A percentile compares a stretch with the other conserved stretches of the same genome.
Conservation (phyloP, 2,329 filamentous ascomycete genomes). For the Neonectria sp. region DNA sequence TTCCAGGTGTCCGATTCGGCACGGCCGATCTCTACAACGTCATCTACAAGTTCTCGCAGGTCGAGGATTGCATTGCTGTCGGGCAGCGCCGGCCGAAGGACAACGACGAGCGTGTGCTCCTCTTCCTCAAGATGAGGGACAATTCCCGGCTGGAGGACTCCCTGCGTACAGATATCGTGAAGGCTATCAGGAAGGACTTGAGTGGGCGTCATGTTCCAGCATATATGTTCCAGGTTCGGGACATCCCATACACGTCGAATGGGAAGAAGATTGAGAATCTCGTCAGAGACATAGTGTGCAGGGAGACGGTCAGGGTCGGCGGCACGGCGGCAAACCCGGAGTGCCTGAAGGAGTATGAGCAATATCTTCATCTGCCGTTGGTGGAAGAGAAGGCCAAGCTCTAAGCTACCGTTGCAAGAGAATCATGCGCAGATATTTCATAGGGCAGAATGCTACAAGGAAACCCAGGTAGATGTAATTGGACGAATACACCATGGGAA, state of each 20-base stretch:
- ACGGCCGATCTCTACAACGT: not conserved
- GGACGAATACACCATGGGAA: not conserved
- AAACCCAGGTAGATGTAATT: not conserved
- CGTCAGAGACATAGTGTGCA: not conserved
- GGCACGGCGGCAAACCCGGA: constrained; percentile 1
- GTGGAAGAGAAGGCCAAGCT: constrained; percentile 3
- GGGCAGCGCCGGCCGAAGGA: not conserved
- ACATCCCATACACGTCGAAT: constrained; percentile 6
- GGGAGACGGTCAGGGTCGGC: constrained; percentile 3
- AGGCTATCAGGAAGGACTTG: not conserved
- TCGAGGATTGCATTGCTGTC: constrained; percentile 1
- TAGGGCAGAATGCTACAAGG: not conserved
- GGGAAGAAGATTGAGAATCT: constrained; percentile 9
- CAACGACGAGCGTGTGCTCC: not conserved
- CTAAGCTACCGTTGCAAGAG: not conserved
- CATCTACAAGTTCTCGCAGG: not conserved
- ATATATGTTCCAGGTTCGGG: constrained; percentile 2
- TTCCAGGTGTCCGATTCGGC: constrained; percentile 5
- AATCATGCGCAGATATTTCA: not conserved
- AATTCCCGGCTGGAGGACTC: not conserved
- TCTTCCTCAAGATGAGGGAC: constrained; percentile 8
- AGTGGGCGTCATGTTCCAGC: not conserved
- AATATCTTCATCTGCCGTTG: not conserved
- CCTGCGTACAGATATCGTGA: not conserved
- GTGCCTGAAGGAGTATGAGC: constrained; percentile 3